Percentiles rank a stretch among this genome's conserved stretches.
phyloP scores from a whole-genome alignment of 2,329 filamentous ascomycete species.

The Cytospora piceicola region DNA sequence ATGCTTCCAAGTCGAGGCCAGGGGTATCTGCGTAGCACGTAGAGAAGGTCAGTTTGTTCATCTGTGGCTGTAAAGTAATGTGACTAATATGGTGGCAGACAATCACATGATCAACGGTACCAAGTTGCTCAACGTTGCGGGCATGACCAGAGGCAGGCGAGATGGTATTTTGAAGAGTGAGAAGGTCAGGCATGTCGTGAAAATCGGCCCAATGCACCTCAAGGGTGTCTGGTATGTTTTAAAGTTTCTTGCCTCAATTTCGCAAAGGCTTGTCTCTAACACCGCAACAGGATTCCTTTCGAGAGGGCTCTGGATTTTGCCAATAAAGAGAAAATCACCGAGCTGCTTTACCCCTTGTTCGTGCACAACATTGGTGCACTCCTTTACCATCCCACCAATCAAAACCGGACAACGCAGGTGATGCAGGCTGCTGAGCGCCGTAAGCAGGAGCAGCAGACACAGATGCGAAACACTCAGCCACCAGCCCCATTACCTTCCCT shows the following conservation, averaged over 20 bases:
- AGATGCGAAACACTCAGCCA: conserved; percentile 64
- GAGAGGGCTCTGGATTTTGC: conserved; percentile 97
- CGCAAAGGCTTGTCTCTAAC: conserved; percentile 10
- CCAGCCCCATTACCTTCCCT: conserved; percentile 66
- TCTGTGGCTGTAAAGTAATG: not conserved
- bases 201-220: conserved; percentile 98
- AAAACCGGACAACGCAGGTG: conserved; percentile 78
- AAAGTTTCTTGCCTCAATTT: not conserved
- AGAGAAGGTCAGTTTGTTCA: conserved; percentile 71
- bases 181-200: conserved; percentile 94
- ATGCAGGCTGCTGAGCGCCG: conserved; percentile 83
- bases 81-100: conserved; percentile 55
- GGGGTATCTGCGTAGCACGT: conserved; percentile 92
- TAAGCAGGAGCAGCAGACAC: conserved; percentile 69
- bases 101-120: conserved; percentile 99
- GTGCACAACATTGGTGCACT: conserved; percentile 95
- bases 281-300: conserved; percentile 82
- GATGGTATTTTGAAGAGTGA: conserved; percentile 98
- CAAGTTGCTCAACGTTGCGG: conserved; percentile 93
- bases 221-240: conserved; percentile 89
- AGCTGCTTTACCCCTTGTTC: conserved; percentile 91
- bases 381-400: conserved; percentile 91
- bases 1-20: conserved; percentile 96
- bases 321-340: conserved; percentile 99
- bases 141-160: conserved; percentile 93